Conservation (phyloP, 768 basidiomycete genomes). For the Suillus subalutaceus region DNA sequence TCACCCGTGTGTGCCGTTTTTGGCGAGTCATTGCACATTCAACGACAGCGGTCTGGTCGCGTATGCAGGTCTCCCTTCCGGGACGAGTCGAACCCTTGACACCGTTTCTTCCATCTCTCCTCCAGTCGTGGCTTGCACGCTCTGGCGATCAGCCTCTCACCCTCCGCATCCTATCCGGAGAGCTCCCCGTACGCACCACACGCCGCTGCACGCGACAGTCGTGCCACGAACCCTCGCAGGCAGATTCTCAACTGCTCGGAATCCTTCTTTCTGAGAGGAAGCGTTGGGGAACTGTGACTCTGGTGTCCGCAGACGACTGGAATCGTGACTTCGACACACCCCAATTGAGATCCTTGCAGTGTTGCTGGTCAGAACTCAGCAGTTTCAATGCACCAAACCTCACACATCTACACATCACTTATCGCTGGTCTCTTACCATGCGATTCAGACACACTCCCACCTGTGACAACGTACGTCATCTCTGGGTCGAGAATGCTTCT, state of each 20-base stretch:
- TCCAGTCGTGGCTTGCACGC: constrained; percentile 5
- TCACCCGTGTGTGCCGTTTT: not conserved
- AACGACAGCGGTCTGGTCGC: constrained; percentile 1
- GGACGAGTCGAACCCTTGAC: not conserved
- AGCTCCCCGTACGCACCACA: not conserved
- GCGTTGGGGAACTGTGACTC: not conserved
- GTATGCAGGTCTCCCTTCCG: not conserved
- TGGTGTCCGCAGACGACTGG: not conserved
- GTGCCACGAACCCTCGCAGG: not conserved
- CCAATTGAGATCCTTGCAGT: not conserved
- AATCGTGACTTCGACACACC: not conserved
- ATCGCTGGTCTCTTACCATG: not conserved
- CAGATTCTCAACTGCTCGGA: not conserved
- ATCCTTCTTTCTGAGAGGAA: not conserved
- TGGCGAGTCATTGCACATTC: not conserved
- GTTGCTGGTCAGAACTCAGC: not conserved
- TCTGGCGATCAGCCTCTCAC: constrained; percentile 3
- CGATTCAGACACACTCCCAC: not conserved
- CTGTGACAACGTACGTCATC: not conserved
- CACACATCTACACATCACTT: not conserved
- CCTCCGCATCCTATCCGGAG: not conserved
- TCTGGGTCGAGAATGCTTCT: not conserved
- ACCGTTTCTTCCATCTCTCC: constrained; percentile 5
- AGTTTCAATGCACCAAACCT: constrained; percentile 2
- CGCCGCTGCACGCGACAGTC: not conserved